Conservation (phyloP, 2,329 filamentous ascomycete genomes). For the Lachnellula hyalina region DNA sequence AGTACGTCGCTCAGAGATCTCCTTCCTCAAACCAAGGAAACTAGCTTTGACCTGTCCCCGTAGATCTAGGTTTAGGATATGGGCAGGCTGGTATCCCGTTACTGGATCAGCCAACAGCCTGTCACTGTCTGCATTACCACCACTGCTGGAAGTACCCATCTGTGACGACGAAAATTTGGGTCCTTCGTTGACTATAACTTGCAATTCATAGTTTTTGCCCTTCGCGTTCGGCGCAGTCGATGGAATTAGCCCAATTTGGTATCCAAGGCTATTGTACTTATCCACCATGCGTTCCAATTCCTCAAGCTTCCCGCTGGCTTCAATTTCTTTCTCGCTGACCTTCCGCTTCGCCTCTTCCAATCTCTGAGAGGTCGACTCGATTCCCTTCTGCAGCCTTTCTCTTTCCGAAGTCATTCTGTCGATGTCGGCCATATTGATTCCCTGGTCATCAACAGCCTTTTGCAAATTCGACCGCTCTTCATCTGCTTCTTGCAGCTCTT, state of each 20-base stretch:
- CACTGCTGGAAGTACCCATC: conserved; percentile 32
- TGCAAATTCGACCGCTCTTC: conserved; percentile 77
- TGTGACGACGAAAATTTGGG: conserved; percentile 69
- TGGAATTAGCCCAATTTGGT: conserved; percentile 89
- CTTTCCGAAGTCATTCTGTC: conserved; percentile 97
- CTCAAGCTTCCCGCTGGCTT: conserved; percentile 79
- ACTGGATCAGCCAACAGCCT: conserved; percentile 75
- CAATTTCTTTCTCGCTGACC: conserved; percentile 80
- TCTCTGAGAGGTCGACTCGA: conserved; percentile 69
- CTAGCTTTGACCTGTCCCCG: conserved; percentile 75
- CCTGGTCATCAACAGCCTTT: conserved; percentile 82
- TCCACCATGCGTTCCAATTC: conserved; percentile 89
- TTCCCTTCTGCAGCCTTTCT: conserved; percentile 83
- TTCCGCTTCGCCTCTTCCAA: conserved; percentile 82
- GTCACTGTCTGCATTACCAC: conserved; percentile 52
- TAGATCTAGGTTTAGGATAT: conserved; percentile 84
- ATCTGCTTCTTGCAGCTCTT: conserved; percentile 74
- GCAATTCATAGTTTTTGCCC: conserved; percentile 77
- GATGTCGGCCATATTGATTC: conserved; percentile 96
- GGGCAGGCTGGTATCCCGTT: conserved; percentile 83
- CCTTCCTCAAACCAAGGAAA: conserved; percentile 74
- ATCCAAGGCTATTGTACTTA: conserved; percentile 88
- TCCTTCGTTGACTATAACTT: conserved; percentile 71
- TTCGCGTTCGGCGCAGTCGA: conserved; percentile 79
- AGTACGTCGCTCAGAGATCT: conserved; percentile 84